Base-by-base conservation (phyloP, 192 early-diverging fungal species). In the Backusella liffmaniae region DNA sequence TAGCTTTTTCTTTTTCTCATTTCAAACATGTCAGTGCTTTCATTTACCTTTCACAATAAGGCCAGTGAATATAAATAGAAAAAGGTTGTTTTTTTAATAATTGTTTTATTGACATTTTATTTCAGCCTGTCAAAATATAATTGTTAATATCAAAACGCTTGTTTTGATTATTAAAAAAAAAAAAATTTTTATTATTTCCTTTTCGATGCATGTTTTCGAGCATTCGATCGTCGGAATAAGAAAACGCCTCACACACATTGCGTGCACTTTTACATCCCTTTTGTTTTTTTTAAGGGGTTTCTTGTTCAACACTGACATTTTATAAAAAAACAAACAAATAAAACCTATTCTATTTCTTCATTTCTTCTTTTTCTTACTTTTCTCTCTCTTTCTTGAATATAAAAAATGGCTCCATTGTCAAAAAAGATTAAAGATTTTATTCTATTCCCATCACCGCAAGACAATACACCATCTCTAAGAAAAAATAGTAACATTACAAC, bases 41-140 rank as follows among this genome's bases (percentile, higher is more conserved):
- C 3, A 16, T 21, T 15, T 56, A 88, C 86, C 85, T 86, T 73
- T 81, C 76, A 73, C 88, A 89, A 77, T 86, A 89, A 15, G 88
- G 88, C 88, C 88, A 89, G 66, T 89, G 88, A 59, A 89, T 77
- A 32, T 89, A 89, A 15, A 89, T 77, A 30, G 86, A 86, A 32
- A 74, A 74, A 18, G 39, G 73, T 62, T 51, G 26, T 2, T 42
- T 39, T 70, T 70, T 70, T 39, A 70, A 18, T 36, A 23, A 70
- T 70, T 70, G 41, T 36, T 21, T n/a, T 42, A 41, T 67, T 66
- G 16, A 6, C 35, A 35, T 67, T n/a, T 67, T 67, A 30, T 67
- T 35, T 36, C 66, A 18, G 32, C 18, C 35, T 67, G 16, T 67
- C 30, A 67, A 32, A 67, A 4, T 18, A 16, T 36, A 67, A 35